Evolutionary conservation across 2,329 filamentous ascomycete species (phyloP), one percentile per base, ranked within the genome.

Genomic region (Piedraia hortae): DNA sequence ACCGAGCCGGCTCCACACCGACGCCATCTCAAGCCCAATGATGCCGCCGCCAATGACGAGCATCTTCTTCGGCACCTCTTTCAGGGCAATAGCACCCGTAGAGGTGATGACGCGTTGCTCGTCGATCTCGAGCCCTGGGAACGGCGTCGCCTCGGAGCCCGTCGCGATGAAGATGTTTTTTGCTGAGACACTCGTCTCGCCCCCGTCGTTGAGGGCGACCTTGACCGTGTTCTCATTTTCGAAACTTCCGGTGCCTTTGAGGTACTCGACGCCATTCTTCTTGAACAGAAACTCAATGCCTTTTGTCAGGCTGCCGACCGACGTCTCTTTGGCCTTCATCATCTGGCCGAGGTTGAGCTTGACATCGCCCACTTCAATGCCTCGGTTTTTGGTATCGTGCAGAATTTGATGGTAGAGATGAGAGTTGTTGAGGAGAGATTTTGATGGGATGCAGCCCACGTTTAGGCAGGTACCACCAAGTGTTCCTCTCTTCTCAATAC

Each of bases 81-180:
- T 60, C 29, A 97, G 60, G 18, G 78, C 61, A 42, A 97, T 70
- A 33, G 85, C 85, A 34, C 85, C 85, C 23, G 85, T 97, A 56
- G 78, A 91, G 39, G 78, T 89, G 43, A 97, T 65, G 38, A 97
- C 77, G 47, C 74, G 74, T 69, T 91, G 77, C 65, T 97, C 85
- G 42, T 97, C 85, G 41, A 97, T 74, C 42, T 77, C 72, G 32
- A 97, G 60, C 24, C 85, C 85, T 19, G 85, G 85, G 60, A 97
- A 97, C 13, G 82, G 85, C 21, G 85, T 91, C 21, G 78, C 65
- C 53, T 97, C 85, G 38, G 71, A 82, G 34, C 85, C 85, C 32
- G 85, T 97, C 30, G 85, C 82, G 46, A 97, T 90, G 39, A 97
- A 58, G 45, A 97, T 90, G 56, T 97, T 97, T 68, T 93, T 93